Conservation (phyloP, 1,284 basidiomycete genomes). For the Fomitiporia mediterranea region DNA sequence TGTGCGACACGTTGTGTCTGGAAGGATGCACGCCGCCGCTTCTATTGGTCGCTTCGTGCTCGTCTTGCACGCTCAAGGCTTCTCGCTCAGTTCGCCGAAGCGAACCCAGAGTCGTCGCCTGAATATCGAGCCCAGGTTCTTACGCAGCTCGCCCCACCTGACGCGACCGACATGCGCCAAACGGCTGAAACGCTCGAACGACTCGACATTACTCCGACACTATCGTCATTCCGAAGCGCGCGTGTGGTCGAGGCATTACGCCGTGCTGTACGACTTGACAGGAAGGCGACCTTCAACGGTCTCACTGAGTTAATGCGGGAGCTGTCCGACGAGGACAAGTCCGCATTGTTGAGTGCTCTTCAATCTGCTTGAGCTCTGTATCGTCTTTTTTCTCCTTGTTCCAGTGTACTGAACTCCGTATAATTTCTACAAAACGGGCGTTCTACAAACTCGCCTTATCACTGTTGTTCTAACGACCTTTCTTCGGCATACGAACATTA, state of each 20-base stretch:
- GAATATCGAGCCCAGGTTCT: slow-evolving; percentile 60
- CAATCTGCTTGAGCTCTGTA: neutral
- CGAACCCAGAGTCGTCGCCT: slow-evolving; percentile 55
- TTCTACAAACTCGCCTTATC: neutral
- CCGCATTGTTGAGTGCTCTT: slow-evolving; percentile 24
- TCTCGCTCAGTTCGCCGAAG: slow-evolving; percentile 52
- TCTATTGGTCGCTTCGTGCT: slow-evolving; percentile 93
- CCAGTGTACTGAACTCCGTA: neutral
- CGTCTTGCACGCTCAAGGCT: slow-evolving; percentile 65
- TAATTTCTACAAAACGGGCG: neutral
- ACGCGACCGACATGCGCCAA: slow-evolving; percentile 49
- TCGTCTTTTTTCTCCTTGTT: slow-evolving; percentile 1
- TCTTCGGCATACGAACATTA: neutral
- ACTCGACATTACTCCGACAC: slow-evolving; percentile 57
- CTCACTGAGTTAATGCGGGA: slow-evolving; percentile 63
- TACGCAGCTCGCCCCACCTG: slow-evolving; percentile 51
- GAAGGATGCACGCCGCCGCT: slow-evolving; percentile 86
- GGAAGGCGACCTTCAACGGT: slow-evolving; percentile 64
- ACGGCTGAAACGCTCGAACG: slow-evolving; percentile 61
- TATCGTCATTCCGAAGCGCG: slow-evolving; percentile 60
- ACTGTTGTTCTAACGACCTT: neutral
- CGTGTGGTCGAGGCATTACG: slow-evolving; percentile 58
- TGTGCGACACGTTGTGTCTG: slow-evolving; percentile 82
- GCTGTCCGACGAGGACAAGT: slow-evolving; percentile 69
- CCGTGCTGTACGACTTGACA: slow-evolving; percentile 60